phyloP scores from a whole-genome alignment of 2,329 filamentous ascomycete genomes.

The Niveomyces coronatus region DNA sequence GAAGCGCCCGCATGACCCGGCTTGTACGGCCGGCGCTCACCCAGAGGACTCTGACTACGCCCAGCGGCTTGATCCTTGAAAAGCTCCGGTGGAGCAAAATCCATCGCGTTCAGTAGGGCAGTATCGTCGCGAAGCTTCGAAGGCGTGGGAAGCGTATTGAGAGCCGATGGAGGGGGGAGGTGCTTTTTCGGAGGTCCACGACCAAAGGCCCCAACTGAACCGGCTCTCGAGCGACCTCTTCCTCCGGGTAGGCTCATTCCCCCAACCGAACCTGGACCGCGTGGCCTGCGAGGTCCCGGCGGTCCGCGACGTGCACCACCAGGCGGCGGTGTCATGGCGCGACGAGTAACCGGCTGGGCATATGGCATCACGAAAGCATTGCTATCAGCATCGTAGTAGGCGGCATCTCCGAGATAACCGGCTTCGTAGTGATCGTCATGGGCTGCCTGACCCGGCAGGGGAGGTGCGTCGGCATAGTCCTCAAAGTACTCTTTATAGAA shows the following conservation, averaged over 20 bases:
- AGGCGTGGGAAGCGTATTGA: slow-evolving; percentile 74
- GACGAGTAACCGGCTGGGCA: slow-evolving; percentile 73
- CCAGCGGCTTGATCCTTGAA: slow-evolving; percentile 61
- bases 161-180: slow-evolving; percentile 58
- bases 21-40: slow-evolving; percentile 61
- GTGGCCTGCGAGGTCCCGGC: slow-evolving; percentile 34
- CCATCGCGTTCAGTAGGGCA: slow-evolving; percentile 54
- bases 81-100: slow-evolving; percentile 73
- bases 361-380: slow-evolving; percentile 72
- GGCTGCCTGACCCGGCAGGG: slow-evolving; percentile 21
- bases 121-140: slow-evolving; percentile 74
- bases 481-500: slow-evolving; percentile 99
- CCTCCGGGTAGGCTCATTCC: slow-evolving; percentile 11
- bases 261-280: slow-evolving; percentile 17
- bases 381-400: slow-evolving; percentile 55
- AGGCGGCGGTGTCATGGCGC: slow-evolving; percentile 93
- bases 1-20: slow-evolving; percentile 62
- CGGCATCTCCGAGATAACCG: slow-evolving; percentile 57
- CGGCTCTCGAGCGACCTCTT: slow-evolving; percentile 49
- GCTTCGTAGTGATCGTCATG: slow-evolving; percentile 65
- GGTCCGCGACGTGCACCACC: slow-evolving; percentile 41
- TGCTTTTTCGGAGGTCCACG: slow-evolving; percentile 33
- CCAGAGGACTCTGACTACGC: slow-evolving; percentile 51
- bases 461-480: slow-evolving; percentile 51
- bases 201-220: slow-evolving; percentile 29